Evolutionary conservation across 306 rosid genomes (phyloP), one percentile per base, ranked within the genome.

Genomic region (Purshia tridentata): DNA sequence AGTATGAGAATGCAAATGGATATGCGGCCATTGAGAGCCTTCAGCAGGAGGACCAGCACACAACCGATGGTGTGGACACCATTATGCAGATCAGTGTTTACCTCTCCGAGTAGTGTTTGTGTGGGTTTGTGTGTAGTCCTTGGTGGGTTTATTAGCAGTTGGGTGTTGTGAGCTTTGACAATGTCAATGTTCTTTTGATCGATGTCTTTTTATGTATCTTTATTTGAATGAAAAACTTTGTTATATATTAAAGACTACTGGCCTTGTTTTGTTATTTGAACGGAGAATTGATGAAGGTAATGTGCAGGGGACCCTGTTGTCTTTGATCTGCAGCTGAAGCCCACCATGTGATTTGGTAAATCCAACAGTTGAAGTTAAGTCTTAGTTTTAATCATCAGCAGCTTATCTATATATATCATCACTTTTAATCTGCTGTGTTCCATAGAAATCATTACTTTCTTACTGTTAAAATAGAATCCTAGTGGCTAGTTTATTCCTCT

Each of bases 1-100:
- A 86, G 85, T 90, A 84, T 46, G 96, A 87, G 86, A 87, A 87
- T 78, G 95, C 90, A 0, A 81, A 73, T 59, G 98, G 98, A 22
- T 88, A 88, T 67, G 91, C 89, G 13, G 67, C 79, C 35, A 77
- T 92, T 40, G 95, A 90, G 77, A 88, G 89, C 7, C 92, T 90
- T 51, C 87, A 68, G 2, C 80, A 68, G 74, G 91, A 77, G 62
- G 88, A 88, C 41, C 91, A 88, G 81, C 89, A 92, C 73, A 82
- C 88, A 15, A 90, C 98, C 0, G 89, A 92, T 62, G 96, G 96
- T 1, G 88, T 76, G 0, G 96, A 92, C 56, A 90, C 90, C 10
- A 86, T 90, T 15, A 73, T 92, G 81, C 89, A 88, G 61, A 77
- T 90, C 78, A 82, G 76, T 51, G 80, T 92, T 55, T 92, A 85